Conservation (phyloP, 225 moss, liverwort and hornwort genomes). For the Marchantia paleacea region DNA sequence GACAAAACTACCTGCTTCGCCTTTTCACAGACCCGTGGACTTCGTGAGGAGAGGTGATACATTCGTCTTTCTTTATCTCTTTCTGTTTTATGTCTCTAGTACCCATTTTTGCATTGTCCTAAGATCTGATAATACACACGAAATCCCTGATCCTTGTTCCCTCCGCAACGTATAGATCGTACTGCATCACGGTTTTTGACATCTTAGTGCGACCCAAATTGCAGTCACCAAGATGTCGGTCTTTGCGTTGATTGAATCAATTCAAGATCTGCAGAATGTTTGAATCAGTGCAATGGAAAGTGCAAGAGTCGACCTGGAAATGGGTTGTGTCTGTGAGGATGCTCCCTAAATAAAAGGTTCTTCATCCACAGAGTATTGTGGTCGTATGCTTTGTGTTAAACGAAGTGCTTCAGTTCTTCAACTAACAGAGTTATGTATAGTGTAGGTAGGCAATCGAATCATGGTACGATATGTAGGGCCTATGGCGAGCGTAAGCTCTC, state of each 20-base stretch:
- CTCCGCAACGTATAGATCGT: no score
- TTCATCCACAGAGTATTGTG: no score
- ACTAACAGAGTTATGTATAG: slow-evolving; percentile 32
- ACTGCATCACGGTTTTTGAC: no score
- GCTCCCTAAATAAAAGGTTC: no score
- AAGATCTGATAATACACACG: no score
- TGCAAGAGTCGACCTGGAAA: no score
- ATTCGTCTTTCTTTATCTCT: background rate
- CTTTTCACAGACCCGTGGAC: slow-evolving; percentile 1
- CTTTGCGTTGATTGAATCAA: background rate
- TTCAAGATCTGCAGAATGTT: no score
- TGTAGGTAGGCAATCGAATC: slow-evolving; percentile 41
- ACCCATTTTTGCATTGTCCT: background rate
- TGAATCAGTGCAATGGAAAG: no score
- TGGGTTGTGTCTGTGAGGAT: no score
- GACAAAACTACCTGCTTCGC: background rate
- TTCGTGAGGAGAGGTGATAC: slow-evolving; percentile 3
- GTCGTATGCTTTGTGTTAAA: background rate
- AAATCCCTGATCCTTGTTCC: no score
- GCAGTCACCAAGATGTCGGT: background rate
- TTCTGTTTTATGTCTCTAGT: background rate
- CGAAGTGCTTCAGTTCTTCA: background rate
- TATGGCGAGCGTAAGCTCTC: slow-evolving; percentile 18
- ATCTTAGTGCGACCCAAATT: background rate
- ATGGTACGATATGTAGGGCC: slow-evolving; percentile 20